Evolutionary conservation across 1,284 basidiomycete genomes (phyloP), one percentile per base, ranked within the genome.

Genomic region (Trametes sp.): DNA sequence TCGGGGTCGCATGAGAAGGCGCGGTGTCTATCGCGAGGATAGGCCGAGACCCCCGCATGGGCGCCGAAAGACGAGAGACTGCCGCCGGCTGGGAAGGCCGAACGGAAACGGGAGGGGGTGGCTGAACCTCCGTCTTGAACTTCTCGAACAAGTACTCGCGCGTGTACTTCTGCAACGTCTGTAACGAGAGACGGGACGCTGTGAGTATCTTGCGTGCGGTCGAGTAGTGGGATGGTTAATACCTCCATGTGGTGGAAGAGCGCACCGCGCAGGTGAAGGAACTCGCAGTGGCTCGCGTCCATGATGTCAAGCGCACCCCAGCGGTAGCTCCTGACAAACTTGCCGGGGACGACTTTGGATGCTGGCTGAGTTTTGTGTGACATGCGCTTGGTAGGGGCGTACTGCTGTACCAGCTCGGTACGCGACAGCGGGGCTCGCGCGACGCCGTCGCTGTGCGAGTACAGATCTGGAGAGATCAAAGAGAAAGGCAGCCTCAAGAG

Each of bases 171-270:
- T 90, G 89, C 66, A 94, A 80, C 53, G 89, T 92, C 90, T 93
- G 73, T 54, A 51, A 35, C 49, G 31, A 38, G 46, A 41, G 60
- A 26, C 26, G 29, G 19, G 21, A 16, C 38, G 48, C 44, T 26
- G 64, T 51, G 65, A 46, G 45, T n/a, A 24, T 29, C 46, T 61
- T 70, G 58, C 72, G 66, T 23, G 55, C 36, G 63, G 42, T 62
- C 59, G 62, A 58, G 61, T 71, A 9, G 38, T 16, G 13, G 13
- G 28, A 28, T 13, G 16, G 24, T 6, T 8, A 46, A 23, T 79
- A 91, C 90, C 84, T 89, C 85, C 89, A 92, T 92, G 75, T 92
- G 90, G 75, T 90, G 87, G 74, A 92, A 92, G 67, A 94, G 85
- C 51, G 90, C 90, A 44, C 81, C 81, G 63, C 91, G 86, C 60